A percentile compares a stretch with the other conserved stretches of the same genome.
Conservation (phyloP, 1,284 basidiomycete species). For the Sporisorium exsertum region DNA sequence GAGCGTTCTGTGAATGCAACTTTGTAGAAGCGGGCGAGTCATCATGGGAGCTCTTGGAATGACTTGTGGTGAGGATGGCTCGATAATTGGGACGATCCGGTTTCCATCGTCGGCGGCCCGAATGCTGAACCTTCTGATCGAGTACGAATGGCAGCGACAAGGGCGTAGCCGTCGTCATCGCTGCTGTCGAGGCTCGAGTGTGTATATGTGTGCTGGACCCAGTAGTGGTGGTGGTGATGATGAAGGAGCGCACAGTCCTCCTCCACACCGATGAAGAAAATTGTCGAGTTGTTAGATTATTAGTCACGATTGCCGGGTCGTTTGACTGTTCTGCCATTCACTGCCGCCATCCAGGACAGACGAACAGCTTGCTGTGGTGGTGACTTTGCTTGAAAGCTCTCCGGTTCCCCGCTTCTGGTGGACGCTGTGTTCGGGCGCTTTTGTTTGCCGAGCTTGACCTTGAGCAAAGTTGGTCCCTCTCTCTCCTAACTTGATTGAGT, state of each 20-base stretch:
- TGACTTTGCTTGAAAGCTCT: background rate
- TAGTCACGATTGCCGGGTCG: too few species aligned
- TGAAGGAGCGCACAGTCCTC: slow-evolving; percentile 7
- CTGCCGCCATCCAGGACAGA: background rate
- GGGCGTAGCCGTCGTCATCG: slow-evolving; percentile 35
- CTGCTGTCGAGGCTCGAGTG: background rate
- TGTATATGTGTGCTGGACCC: background rate
- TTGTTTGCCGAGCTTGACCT: slow-evolving; percentile 6
- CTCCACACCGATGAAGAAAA: slow-evolving; percentile 1
- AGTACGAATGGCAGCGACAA: slow-evolving; percentile 34
- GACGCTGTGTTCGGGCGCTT: slow-evolving; percentile 6
- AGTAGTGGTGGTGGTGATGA: background rate
- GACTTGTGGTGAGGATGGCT: slow-evolving; percentile 18
- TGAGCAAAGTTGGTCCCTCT: background rate
- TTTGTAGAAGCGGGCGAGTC: background rate
- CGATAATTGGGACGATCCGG: slow-evolving; percentile 40
- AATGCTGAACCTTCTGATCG: slow-evolving; percentile 10
- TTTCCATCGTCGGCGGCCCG: slow-evolving; percentile 20
- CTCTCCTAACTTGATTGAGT: too few species aligned
- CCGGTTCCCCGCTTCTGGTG: slow-evolving; percentile 2
- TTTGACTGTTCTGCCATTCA: background rate
- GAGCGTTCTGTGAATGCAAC: background rate
- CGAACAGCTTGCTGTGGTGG: background rate
- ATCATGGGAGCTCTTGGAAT: background rate
- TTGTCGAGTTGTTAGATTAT: slow-evolving; percentile 2